Evolutionary conservation across 352 stramenopile species (phyloP), one percentile per base, ranked within the genome.

Genomic region (Phytophthora lateralis): DNA sequence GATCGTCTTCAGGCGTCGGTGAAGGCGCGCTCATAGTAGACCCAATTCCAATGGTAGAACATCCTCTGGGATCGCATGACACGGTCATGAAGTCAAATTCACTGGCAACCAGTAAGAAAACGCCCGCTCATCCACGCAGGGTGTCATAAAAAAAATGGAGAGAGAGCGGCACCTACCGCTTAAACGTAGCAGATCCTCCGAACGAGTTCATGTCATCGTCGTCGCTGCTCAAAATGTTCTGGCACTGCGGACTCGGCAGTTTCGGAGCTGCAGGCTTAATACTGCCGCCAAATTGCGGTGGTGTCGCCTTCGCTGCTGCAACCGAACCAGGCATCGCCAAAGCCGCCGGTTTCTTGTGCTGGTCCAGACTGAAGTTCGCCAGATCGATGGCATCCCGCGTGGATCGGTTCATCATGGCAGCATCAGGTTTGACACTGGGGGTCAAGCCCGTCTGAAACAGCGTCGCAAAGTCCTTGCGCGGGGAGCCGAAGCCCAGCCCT

Each of bases 1-100:
- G 72, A 39, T 88, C 78, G 30, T 89, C 80, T 52, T 91, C 77
- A 9, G 57, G 66, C 30, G 63, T 64, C 2, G 57, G 48, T 18
- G 59, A 63, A 41, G 68, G 55, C n/a, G 52, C 52, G n/a, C 42
- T 64, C 32, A 62, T 47, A 42, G 29, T 56, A 11, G 66, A 47
- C 32, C 37, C 29, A 39, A 32, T 65, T 2, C 48, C 67, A 37
- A 88, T 88, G 26, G 76, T 83, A n/a, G 76, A 74, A 49, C 80
- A 88, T 43, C 69, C 78, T 34, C 71, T 72, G 32, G 66, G 66
- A 51, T 67, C 70, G 55, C 77, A 86, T 37, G 68, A 62, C 32
- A 79, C 65, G 44, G 77, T 69, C 60, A 83, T 67, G 48, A 68
- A 61, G 66, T 71, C 56, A 71, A 68, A 60, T 44, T 61, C 47